These are phyloP conservation scores for Phaeotremella skinneri DNA, from an alignment of 768 basidiomycete genomes.

Conservation along the genomic window DNA sequence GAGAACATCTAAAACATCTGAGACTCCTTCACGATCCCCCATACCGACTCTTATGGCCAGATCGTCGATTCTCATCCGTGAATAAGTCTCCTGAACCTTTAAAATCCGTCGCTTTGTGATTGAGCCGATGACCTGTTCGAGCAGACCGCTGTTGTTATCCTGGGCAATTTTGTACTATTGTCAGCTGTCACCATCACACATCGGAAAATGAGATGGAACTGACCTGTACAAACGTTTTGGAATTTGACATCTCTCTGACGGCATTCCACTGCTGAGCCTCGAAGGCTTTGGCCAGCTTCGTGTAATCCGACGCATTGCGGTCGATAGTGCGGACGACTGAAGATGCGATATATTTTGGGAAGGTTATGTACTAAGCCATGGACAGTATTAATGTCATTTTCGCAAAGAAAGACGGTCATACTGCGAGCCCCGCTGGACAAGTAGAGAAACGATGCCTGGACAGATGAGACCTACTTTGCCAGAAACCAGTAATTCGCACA, in stretches of 20 bases:
- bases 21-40: conserved; percentile 9
- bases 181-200: neutral
- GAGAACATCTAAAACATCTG: conserved; percentile 14
- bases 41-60: conserved; percentile 25
- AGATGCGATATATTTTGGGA: conserved; percentile 31
- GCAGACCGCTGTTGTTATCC: conserved; percentile 41
- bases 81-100: conserved; percentile 30
- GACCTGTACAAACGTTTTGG: conserved; percentile 26
- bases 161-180: conserved; percentile 8
- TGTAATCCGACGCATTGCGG: conserved; percentile 27
- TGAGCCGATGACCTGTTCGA: conserved; percentile 32
- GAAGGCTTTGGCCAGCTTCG: conserved; percentile 35
- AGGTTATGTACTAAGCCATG: conserved; percentile 18
- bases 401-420: neutral
- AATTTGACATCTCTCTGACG: conserved; percentile 17
- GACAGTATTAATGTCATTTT: neutral
- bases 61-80: conserved; percentile 26
- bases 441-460: neutral
- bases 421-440: neutral
- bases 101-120: conserved; percentile 29
- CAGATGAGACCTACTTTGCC: conserved; percentile 33
- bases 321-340: conserved; percentile 31
- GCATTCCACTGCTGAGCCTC: conserved; percentile 26
- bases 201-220: conserved; percentile 9
- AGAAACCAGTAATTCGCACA: conserved; percentile 33